phyloP scores from a whole-genome alignment of 306 rosid genomes.

The Rosa persica region DNA sequence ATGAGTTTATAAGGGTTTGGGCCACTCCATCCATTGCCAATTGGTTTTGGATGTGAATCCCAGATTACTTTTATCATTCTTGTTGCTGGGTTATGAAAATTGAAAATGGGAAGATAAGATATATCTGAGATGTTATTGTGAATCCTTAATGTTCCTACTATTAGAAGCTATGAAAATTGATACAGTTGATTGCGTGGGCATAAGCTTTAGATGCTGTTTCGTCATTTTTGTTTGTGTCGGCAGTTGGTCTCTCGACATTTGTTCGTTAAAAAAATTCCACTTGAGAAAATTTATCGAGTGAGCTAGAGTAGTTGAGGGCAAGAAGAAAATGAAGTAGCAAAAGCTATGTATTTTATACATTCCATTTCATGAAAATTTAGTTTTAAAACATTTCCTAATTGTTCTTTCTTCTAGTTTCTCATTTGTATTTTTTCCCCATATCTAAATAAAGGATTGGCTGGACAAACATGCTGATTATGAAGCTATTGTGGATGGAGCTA shows the following conservation, averaged over 20 bases:
- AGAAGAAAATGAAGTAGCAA: not conserved
- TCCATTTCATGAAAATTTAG: not conserved
- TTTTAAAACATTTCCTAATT: not conserved
- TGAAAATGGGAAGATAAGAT: not conserved
- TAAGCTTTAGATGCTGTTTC: not conserved
- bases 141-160: not conserved
- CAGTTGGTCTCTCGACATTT: not conserved
- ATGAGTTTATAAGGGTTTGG: too few species aligned
- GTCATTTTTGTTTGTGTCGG: not conserved
- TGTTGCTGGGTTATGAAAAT: not conserved
- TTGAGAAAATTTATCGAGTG: not conserved
- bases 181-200: not conserved
- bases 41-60: too few species aligned
- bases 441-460: slow-evolving; percentile 63
- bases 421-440: not conserved
- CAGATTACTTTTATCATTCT: too few species aligned
- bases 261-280: not conserved
- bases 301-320: not conserved
- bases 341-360: not conserved
- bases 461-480: slow-evolving; percentile 51
- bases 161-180: not conserved
- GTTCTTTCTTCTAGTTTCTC: not conserved
- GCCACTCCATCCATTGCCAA: too few species aligned
- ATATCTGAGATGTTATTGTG: not conserved
- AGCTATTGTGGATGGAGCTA: slow-evolving; percentile 88